Evolutionary conservation across 306 rosid species (phyloP).

Genomic region (Vachellia collinsii): DNA sequence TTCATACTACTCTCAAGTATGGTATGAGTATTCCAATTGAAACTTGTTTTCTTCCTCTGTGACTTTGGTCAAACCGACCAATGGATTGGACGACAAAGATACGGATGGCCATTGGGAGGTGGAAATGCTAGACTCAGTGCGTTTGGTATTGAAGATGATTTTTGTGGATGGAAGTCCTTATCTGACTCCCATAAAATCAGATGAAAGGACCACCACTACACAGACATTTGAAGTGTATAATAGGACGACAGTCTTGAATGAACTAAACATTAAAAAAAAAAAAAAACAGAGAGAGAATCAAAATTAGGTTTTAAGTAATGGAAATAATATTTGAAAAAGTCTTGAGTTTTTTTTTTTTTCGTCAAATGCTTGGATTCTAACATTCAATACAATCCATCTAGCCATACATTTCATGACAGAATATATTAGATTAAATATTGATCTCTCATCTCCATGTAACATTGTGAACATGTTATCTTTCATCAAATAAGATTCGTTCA

Average conservation of each 20-base stretch:
- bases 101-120: background rate
- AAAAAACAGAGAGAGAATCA: too few species aligned
- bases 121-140: background rate
- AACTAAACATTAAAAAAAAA: too few species aligned
- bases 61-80: conserved; percentile 22
- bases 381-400: background rate
- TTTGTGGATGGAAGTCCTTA: background rate
- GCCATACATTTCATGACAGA: background rate
- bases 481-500: too few species aligned
- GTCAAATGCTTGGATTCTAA: too few species aligned
- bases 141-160: background rate
- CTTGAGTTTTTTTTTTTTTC: too few species aligned
- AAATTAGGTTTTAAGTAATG: too few species aligned
- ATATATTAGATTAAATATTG: too few species aligned
- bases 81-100: background rate
- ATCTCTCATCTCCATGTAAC: background rate
- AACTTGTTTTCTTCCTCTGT: background rate
- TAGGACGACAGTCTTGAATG: background rate
- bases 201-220: background rate
- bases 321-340: too few species aligned
- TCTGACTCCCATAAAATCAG: background rate
- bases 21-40: background rate
- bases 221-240: background rate
- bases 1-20: background rate
- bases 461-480: background rate